Conservation (phyloP, 352 stramenopile genomes). For the Elongisporangium undulatum region DNA sequence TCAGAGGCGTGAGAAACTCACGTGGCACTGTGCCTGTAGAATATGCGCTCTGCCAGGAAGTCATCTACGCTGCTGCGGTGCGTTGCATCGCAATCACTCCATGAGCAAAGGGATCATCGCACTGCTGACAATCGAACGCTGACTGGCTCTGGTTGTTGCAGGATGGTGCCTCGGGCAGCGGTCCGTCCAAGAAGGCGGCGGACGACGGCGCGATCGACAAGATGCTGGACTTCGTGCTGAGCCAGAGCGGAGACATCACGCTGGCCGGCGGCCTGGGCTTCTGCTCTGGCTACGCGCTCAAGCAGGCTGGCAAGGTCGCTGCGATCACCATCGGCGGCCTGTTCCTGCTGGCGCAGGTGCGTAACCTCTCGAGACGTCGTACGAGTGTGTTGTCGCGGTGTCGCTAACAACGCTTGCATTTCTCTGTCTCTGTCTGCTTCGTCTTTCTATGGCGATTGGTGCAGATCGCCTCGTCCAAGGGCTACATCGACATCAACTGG, state of each 20-base stretch:
- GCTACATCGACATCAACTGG: conserved; percentile 90
- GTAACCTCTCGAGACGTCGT: background rate
- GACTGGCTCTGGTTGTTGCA: conserved; percentile 7
- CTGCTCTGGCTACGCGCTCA: conserved; percentile 82
- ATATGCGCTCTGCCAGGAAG: conserved; percentile 42
- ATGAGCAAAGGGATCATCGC: too few relatives aligned
- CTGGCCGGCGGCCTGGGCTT: conserved; percentile 70
- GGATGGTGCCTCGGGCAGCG: conserved; percentile 24
- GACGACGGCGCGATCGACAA: conserved; percentile 45
- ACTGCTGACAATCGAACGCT: background rate
- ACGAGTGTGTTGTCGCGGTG: background rate
- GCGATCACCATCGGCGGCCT: conserved; percentile 68
- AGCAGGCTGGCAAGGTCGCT: conserved; percentile 77
- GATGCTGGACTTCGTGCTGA: conserved; percentile 60
- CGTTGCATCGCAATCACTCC: background rate
- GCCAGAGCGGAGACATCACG: conserved; percentile 63
- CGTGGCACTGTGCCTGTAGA: conserved; percentile 4
- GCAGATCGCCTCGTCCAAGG: conserved; percentile 65
- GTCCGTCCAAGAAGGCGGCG: conserved; percentile 23
- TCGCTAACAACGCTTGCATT: background rate
- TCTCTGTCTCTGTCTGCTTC: background rate
- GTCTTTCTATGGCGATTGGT: background rate
- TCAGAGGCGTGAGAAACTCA: conserved; percentile 9
- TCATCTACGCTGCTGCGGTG: conserved; percentile 31
- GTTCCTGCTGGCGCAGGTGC: conserved; percentile 68